Evolutionary conservation across 495 filamentous ascomycete species (phyloP).

Genomic region (Opeltia flavorubescens): DNA sequence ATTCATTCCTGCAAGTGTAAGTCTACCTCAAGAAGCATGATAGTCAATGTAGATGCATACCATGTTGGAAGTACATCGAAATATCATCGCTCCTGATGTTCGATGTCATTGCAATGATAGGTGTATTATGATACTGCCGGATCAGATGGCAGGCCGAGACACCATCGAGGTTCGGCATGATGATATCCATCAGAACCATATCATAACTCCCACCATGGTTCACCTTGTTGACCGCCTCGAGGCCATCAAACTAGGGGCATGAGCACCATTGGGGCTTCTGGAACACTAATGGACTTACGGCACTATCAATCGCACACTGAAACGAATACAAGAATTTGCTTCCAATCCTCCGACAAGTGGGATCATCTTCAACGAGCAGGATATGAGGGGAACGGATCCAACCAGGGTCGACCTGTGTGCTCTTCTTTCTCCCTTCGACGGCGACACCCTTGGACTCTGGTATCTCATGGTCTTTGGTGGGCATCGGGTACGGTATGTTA

Average conservation of each 20-base stretch:
- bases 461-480: conserved; percentile 40
- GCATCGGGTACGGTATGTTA: conserved; percentile 76
- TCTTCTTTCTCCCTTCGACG: conserved; percentile 51
- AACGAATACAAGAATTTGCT: conserved; percentile 86
- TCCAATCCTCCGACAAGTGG: conserved; percentile 84
- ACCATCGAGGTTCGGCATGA: conserved; percentile 93
- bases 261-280: not conserved
- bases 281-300: conserved; percentile 45
- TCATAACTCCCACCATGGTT: conserved; percentile 74
- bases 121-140: conserved; percentile 74
- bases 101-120: conserved; percentile 96
- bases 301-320: conserved; percentile 76
- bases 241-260: conserved; percentile 58
- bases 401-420: conserved; percentile 51
- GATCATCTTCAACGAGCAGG: conserved; percentile 89
- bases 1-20: conserved; percentile 69
- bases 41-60: conserved; percentile 36
- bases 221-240: conserved; percentile 88
- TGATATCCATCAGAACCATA: conserved; percentile 96
- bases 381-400: conserved; percentile 78
- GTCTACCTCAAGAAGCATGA: conserved; percentile 3
- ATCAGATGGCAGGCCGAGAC: conserved; percentile 91
- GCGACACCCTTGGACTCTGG: conserved; percentile 33
- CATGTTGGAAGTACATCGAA: conserved; percentile 91
- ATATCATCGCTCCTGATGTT: conserved; percentile 97